Conservation (phyloP, 305 asterid species). For the Fraxinus velutina region DNA sequence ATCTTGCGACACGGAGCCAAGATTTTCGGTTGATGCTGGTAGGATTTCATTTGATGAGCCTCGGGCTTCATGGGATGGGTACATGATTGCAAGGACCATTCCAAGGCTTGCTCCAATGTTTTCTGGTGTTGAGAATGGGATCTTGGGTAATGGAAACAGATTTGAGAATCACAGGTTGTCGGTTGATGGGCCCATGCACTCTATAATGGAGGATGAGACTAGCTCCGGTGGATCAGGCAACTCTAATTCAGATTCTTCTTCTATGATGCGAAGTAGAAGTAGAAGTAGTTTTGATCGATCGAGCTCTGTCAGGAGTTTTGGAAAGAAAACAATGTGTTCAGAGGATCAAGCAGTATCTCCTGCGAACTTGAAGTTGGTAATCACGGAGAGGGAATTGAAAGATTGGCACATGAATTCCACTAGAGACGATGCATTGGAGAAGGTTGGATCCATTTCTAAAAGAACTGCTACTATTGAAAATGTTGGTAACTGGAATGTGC, state of each 20-base stretch:
- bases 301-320: constrained; percentile 75
- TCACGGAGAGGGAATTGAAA: constrained; percentile 82
- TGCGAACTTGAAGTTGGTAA: constrained; percentile 62
- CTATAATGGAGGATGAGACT: constrained; percentile 79
- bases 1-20: constrained; percentile 74
- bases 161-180: constrained; percentile 61
- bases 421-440: constrained; percentile 38
- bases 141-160: constrained; percentile 41
- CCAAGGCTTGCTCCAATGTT: constrained; percentile 85
- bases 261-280: constrained; percentile 45
- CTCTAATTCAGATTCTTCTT: constrained; percentile 81
- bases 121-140: constrained; percentile 63
- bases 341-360: constrained; percentile 70
- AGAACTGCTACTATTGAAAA: constrained; percentile 25
- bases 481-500: constrained; percentile 26
- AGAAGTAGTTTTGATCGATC: constrained; percentile 74
- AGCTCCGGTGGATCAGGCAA: constrained; percentile 77
- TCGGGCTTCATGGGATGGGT: constrained; percentile 97
- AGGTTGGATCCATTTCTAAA: constrained; percentile 33
- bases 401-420: constrained; percentile 66
- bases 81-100: constrained; percentile 78
- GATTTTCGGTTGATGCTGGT: constrained; percentile 63
- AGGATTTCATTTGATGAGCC: constrained; percentile 72
- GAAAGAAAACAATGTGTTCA: constrained; percentile 47
- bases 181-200: constrained; percentile 75